phyloP scores from a whole-genome alignment of 139 green algal genomes.

The Coelastrella sp. region DNA sequence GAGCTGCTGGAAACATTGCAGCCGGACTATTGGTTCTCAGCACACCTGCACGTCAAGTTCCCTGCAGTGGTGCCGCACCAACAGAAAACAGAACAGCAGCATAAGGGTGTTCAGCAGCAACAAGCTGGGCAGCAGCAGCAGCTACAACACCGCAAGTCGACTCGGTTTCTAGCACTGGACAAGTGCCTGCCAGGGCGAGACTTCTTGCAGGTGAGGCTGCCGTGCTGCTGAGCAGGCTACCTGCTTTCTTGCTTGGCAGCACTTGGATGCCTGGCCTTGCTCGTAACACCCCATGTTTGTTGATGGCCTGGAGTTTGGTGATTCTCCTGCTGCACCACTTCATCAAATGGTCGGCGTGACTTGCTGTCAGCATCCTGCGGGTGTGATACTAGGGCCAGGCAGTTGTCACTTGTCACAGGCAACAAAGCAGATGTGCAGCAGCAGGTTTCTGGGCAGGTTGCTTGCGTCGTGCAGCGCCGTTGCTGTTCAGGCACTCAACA shows the following conservation, averaged over 20 bases:
- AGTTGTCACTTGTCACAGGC: too few species aligned
- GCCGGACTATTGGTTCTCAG: constrained; percentile 94
- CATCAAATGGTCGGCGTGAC: too few species aligned
- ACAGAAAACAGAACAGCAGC: constrained; percentile 36
- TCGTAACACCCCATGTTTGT: background rate
- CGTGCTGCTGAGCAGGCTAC: background rate
- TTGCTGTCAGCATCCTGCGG: background rate
- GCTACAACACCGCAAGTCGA: constrained; percentile 49
- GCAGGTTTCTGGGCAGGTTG: too few species aligned
- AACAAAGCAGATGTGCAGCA: too few species aligned
- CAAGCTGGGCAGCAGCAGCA: constrained; percentile 18
- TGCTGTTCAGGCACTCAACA: too few species aligned
- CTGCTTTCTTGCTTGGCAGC: background rate
- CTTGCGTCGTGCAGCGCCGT: too few species aligned
- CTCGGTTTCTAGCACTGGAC: constrained; percentile 95
- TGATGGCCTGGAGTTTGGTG: background rate
- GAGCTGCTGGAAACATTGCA: constrained; percentile 80
- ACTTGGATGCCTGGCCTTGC: background rate
- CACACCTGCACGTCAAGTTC: constrained; percentile 98
- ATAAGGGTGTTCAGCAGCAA: constrained; percentile 21
- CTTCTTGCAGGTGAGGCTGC: constrained; percentile 90
- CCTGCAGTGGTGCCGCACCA: constrained; percentile 86
- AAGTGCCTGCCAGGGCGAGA: constrained; percentile 95
- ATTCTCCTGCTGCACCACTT: too few species aligned
- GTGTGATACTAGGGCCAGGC: background rate